phyloP scores from a whole-genome alignment of 306 rosid species.

The Prunus kanzakura region DNA sequence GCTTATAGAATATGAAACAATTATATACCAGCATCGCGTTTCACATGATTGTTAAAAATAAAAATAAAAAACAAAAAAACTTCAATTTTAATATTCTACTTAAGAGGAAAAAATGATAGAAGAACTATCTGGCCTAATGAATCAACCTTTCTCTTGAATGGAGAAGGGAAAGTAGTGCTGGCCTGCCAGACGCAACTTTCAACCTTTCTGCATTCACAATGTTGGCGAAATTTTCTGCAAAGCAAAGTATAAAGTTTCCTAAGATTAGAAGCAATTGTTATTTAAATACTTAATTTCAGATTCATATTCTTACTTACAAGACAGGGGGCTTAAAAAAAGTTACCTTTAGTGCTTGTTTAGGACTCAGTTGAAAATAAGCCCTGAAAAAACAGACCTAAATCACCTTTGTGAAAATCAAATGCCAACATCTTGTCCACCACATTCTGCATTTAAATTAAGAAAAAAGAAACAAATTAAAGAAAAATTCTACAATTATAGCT shows the following conservation, averaged over 20 bases:
- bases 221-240: neutral
- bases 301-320: too few relatives aligned
- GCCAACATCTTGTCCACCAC: constrained; percentile 67
- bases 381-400: constrained; percentile 57
- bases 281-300: neutral
- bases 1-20: neutral
- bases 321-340: neutral
- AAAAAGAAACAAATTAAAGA: neutral
- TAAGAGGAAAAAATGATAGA: neutral
- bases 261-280: neutral
- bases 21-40: neutral
- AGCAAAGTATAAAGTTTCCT: neutral
- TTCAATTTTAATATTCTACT: neutral
- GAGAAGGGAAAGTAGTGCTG: neutral
- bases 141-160: neutral
- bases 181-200: neutral
- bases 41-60: neutral
- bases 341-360: constrained; percentile 15
- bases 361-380: constrained; percentile 47
- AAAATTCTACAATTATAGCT: neutral
- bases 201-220: neutral
- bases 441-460: constrained; percentile 44
- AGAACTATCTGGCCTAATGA: neutral
- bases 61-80: too few relatives aligned
- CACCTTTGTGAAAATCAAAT: constrained; percentile 57